phyloP scores from a whole-genome alignment of 345 rosid genomes.

The Kernera saxatilis region DNA sequence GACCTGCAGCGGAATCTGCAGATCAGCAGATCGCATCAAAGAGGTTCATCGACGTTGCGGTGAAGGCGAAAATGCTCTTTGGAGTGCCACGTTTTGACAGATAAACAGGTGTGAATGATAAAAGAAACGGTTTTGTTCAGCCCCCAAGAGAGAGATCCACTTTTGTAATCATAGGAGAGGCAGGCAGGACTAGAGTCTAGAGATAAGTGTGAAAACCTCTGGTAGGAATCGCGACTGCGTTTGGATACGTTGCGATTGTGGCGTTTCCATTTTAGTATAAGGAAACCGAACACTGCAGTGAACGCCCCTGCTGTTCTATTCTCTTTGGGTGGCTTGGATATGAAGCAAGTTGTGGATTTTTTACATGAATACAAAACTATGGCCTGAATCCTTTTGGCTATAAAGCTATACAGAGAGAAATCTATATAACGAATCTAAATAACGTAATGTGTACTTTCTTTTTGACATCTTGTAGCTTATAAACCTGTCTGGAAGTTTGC shows the following conservation, averaged over 20 bases:
- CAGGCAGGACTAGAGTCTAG: constrained; percentile 1
- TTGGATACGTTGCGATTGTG: neutral
- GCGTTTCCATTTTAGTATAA: constrained; percentile 4
- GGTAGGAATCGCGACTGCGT: constrained; percentile 10
- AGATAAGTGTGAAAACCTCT: neutral
- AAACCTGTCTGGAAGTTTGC: no score
- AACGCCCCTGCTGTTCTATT: neutral
- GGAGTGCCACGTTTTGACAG: constrained; percentile 67
- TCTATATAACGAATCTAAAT: neutral
- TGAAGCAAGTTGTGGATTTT: constrained; percentile 13
- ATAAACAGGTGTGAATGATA: neutral
- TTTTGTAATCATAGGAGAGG: constrained; percentile 19
- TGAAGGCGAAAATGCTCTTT: constrained; percentile 83
- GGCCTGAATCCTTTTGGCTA: neutral
- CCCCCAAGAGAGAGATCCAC: constrained; percentile 9
- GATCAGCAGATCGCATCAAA: constrained; percentile 77
- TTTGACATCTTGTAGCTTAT: no score
- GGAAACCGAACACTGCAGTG: constrained; percentile 5
- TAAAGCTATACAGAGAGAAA: neutral
- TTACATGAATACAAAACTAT: constrained; percentile 5
- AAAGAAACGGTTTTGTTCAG: neutral
- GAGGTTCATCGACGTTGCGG: constrained; percentile 93
- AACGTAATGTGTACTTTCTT: neutral
- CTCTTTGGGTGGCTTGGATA: constrained; percentile 8
- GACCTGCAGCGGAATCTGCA: constrained; percentile 97